Evolutionary conservation across 176 grass and related monocot species (phyloP), one percentile per base, ranked within the genome.

Genomic region (Cenchrus fungigraminus): DNA sequence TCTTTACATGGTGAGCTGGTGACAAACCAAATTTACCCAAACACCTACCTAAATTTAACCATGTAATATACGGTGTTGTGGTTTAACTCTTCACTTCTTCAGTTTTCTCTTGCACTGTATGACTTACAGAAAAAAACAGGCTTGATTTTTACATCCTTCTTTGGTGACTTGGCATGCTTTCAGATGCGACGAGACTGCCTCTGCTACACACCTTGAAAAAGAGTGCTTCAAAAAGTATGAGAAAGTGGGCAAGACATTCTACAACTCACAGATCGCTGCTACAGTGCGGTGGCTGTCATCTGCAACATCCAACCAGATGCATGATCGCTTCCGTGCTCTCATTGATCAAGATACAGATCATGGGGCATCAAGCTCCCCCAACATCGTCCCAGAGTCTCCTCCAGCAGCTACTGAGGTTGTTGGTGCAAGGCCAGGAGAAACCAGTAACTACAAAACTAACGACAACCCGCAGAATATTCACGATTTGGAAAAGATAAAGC

Each of bases 211-310:
- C 77, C 91, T 98, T 59, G 96, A 98, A 88, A 87, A 22, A 64
- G 91, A 95, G 58, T 95, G 91, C 81, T 98, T 95, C 51, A 95
- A 88, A 65, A 98, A 94, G 75, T 95, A 98, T 71, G 83, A 88
- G 67, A 98, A 95, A 83, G 91, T 92, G 34, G 91, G 91, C 6
- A 98, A 87, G 86, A 90, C 89, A 20, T 98, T 98, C 59, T 98
- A 98, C 51, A 98, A 87, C 84, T 98, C 96, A 20, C 96, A 98
- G 86, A 79, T 95, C 62, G 93, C 93, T 1, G 96, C 96, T n/a
- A 98, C 93, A 17, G 69, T 95, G 34, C 86, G 93, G 58, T 98
- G 96, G 96, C 20, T 95, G 17, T 89, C 88, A 3, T 93, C 93
- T 45, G 90, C 91, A 29, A 90, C 73, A 60, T 83, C 70, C 52